Conservation (phyloP, 306 rosid species). For the Betula pendula region DNA sequence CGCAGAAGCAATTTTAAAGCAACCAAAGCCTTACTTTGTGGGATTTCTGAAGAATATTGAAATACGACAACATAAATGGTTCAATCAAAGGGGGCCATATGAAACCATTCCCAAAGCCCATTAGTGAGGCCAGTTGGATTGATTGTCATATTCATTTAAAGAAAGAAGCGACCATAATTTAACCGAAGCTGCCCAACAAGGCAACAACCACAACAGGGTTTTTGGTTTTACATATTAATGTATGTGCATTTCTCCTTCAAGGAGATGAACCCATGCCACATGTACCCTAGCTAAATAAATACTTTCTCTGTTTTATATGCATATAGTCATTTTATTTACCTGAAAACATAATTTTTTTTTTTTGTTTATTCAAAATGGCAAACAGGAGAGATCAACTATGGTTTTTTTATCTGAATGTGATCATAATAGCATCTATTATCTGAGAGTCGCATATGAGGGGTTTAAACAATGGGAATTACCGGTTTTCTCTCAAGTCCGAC, state of each 20-base stretch:
- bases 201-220: background rate
- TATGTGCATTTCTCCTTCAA: too few species aligned
- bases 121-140: background rate
- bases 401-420: too few species aligned
- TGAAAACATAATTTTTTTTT: too few species aligned
- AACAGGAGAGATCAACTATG: too few species aligned
- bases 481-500: too few species aligned
- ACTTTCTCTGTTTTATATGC: too few species aligned
- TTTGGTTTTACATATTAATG: background rate
- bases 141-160: background rate
- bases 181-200: background rate
- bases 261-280: background rate
- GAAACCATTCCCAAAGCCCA: background rate
- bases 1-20: background rate
- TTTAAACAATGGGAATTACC: too few species aligned
- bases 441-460: too few species aligned
- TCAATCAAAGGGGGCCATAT: background rate
- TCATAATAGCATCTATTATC: too few species aligned
- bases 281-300: background rate
- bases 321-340: background rate
- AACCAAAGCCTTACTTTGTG: background rate
- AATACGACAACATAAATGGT: background rate
- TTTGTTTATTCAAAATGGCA: too few species aligned
- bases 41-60: background rate
- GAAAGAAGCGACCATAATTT: too few species aligned